Conservation (phyloP, 768 basidiomycete species). For the Hysterangium stoloniferum region DNA sequence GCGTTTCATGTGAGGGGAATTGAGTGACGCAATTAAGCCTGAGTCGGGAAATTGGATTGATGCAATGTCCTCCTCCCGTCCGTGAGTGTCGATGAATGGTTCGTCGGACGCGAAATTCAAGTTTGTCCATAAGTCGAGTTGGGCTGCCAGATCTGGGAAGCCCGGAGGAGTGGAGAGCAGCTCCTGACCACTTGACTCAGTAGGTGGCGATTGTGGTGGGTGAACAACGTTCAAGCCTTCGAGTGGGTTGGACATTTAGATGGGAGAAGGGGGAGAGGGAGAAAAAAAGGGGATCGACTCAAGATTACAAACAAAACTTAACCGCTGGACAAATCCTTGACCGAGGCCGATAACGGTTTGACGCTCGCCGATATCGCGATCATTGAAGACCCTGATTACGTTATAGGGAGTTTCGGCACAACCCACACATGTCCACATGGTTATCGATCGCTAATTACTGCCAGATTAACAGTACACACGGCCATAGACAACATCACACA, state of each 20-base stretch:
- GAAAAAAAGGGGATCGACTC: too few relatives aligned
- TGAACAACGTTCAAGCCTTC: slow-evolving; percentile 80
- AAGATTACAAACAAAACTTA: too few relatives aligned
- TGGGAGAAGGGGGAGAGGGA: not conserved
- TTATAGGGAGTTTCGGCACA: too few relatives aligned
- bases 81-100: slow-evolving; percentile 28
- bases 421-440: too few relatives aligned
- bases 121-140: slow-evolving; percentile 80
- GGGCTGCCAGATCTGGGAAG: slow-evolving; percentile 68
- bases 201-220: slow-evolving; percentile 34
- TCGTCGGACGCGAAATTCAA: slow-evolving; percentile 75
- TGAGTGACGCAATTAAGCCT: not conserved
- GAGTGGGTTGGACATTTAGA: slow-evolving; percentile 21
- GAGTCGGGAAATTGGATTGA: not conserved
- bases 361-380: too few relatives aligned
- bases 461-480: too few relatives aligned
- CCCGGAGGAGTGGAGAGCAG: slow-evolving; percentile 48
- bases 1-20: slow-evolving; percentile 19
- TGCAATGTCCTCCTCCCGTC: not conserved
- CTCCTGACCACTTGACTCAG: slow-evolving; percentile 37
- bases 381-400: too few relatives aligned
- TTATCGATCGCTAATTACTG: too few relatives aligned
- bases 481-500: too few relatives aligned
- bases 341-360: too few relatives aligned
- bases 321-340: too few relatives aligned